Evolutionary conservation across 805 yeast genomes (phyloP), one percentile per base, ranked within the genome.

Genomic region (Kazachstania kunashirensis): DNA sequence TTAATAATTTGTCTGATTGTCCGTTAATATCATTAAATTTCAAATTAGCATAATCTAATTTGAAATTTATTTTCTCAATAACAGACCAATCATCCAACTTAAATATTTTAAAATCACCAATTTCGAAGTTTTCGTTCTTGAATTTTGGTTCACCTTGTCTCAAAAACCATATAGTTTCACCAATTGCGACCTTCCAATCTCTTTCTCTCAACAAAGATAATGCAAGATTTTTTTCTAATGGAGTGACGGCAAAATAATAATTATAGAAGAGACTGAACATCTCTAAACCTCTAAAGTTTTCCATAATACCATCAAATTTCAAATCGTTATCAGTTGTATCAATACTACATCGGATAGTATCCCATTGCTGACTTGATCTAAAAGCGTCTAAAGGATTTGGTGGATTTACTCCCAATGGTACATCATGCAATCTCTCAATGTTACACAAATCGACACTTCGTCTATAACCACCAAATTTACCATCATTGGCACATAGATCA

Each of bases 31-130:
- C 34, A 14, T 29, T 24, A 17, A 25, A 36, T 28, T 43, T 46
- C 27, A 57, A 39, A 24, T 46, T 38, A 10, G 52, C 32, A 38
- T 59, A 62, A 29, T 67, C 71, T 34, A 67, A 49, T 43, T 55
- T 65, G 44, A 57, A 59, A 42, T 66, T 66, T 19, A 54, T 46
- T 49, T 61, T 65, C 40, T 68, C 73, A 14, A 53, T 47, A 12
- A 66, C 55, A 13, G 59, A 57, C 73, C 73, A 68, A 34, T 59
- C 65, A 35, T 53, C 61, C 23, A 67, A 58, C 46, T 65, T 67
- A 44, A 68, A 68, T 11, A 67, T 52, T 41, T 61, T 66, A 48
- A 56, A 66, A 41, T 67, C 71, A 21, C 68, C 69, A 23, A 66
- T 45, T 42, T 65, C 69, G 42, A 57, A 65, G 14, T 47, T 50